Base-by-base conservation (phyloP, 768 basidiomycete genomes). In the Leucocoprinus birnbaumii region DNA sequence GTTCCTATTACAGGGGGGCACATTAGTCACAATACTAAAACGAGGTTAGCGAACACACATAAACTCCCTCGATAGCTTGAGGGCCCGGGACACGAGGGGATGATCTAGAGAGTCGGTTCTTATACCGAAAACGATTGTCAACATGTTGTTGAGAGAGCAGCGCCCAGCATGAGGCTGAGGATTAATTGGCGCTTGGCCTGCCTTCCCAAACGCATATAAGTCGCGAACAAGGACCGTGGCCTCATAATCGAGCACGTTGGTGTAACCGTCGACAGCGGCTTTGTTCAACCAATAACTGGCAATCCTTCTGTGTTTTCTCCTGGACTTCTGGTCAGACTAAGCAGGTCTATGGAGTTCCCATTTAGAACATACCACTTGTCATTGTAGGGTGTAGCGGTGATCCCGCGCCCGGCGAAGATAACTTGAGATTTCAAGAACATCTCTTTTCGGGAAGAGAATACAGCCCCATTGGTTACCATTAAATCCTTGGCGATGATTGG, bases 351-450 rank as follows among this genome's bases (percentile, higher is more conserved):
- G n/a, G n/a, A n/a, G n/a, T n/a, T n/a, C n/a, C n/a, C n/a, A n/a
- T n/a, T n/a, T n/a, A n/a, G 31, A 31, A 31, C 31, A 31, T 53
- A 74, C 76, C 76, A 78, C 47, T 53, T 66, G 38, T 78, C 73
- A 56, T 72, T 72, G 59, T 79, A 79, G 2, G 71, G 71, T 1
- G 74, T 69, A 4, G 71, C 72, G 6, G 78, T 79, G 42, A 80
- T 75, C 22, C 68, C 78, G 8, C 75, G 70, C 6, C 74, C 72
- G 7, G 58, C 61, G 24, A 80, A 71, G 54, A 80, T 73, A n/a
- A 70, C 76, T 57, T 76, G 69, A 11, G 68, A 70, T 61, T 80
- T 79, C 31, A 78, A 63, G 62, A 75, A 80, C 63, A 71, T 72
- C 31, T 70, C 67, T 57, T 77, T 78, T 18, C 78, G 65, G 10